Conservation (phyloP, 352 stramenopile genomes). For the Globisporangium parvum region DNA sequence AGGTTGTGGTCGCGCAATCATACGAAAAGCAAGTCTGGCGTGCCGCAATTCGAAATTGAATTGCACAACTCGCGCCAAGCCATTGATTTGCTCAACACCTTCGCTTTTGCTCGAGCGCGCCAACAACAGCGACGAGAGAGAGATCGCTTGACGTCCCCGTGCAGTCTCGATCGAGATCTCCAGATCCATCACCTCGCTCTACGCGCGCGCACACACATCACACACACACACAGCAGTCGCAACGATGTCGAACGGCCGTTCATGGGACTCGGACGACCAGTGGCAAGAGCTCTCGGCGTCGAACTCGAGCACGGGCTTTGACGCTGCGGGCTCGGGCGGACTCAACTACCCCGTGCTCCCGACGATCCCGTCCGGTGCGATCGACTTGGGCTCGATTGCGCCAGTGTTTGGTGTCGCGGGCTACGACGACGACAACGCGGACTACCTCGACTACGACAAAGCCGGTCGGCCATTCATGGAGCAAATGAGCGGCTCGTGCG, state of each 20-base stretch:
- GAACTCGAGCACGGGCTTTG: conserved; percentile 22
- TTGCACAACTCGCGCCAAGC: too few species aligned
- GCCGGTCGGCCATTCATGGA: conserved; percentile 81
- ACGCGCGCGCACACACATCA: neutral
- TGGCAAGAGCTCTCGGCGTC: conserved; percentile 63
- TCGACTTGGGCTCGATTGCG: conserved; percentile 80
- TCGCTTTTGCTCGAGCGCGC: too few species aligned
- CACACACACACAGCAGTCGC: conserved; percentile 2
- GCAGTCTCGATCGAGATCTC: too few species aligned
- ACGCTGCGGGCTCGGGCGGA: conserved; percentile 34
- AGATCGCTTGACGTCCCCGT: neutral
- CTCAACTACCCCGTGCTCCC: conserved; percentile 70
- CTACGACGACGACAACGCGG: conserved; percentile 65
- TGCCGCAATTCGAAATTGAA: too few species aligned
- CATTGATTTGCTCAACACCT: too few species aligned
- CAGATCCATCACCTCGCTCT: too few species aligned
- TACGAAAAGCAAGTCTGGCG: neutral
- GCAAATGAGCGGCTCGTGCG: conserved; percentile 72
- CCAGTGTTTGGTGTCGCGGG: conserved; percentile 79
- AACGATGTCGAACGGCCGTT: conserved; percentile 29
- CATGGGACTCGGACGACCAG: conserved; percentile 69
- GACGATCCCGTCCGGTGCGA: conserved; percentile 65
- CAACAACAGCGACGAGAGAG: neutral
- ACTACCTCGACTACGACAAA: conserved; percentile 87
- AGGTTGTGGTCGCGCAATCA: neutral